phyloP scores from a whole-genome alignment of 495 filamentous ascomycete species.

The Penicillium odoratum region DNA sequence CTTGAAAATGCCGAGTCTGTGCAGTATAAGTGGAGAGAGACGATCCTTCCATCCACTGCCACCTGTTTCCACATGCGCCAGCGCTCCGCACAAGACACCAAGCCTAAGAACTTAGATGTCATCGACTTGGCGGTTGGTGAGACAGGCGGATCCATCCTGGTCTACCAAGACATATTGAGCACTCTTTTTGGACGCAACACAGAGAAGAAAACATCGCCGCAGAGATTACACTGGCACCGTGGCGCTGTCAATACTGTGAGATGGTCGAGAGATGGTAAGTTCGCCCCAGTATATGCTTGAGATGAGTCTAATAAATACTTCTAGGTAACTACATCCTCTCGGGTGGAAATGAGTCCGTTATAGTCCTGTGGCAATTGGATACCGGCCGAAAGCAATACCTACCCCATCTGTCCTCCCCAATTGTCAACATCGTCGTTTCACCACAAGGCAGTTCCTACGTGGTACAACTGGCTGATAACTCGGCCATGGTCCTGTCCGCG shows the following conservation, averaged over 20 bases:
- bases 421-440: slow-evolving; percentile 82
- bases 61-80: slow-evolving; percentile 38
- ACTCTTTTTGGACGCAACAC: slow-evolving; percentile 48
- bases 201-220: slow-evolving; percentile 43
- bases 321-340: slow-evolving; percentile 95
- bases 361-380: slow-evolving; percentile 95
- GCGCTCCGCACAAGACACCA: slow-evolving; percentile 3
- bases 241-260: slow-evolving; percentile 75
- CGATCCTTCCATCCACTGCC: slow-evolving; percentile 35
- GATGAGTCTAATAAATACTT: slow-evolving; percentile 3
- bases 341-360: slow-evolving; percentile 83
- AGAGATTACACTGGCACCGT: slow-evolving; percentile 87
- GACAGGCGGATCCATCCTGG: slow-evolving; percentile 67
- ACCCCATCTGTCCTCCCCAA: slow-evolving; percentile 80
- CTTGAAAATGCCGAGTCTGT: slow-evolving; percentile 19
- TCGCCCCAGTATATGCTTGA: not conserved
- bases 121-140: slow-evolving; percentile 77
- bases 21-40: slow-evolving; percentile 54
- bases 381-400: slow-evolving; percentile 76
- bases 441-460: slow-evolving; percentile 76
- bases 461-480: slow-evolving; percentile 86
- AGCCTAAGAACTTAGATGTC: slow-evolving; percentile 28
- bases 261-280: slow-evolving; percentile 87
- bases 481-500: slow-evolving; percentile 81
- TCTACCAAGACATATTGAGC: slow-evolving; percentile 71